Evolutionary conservation across 805 yeast species (phyloP), one percentile per base, ranked within the genome.

Genomic region (Yamadazyma kitorensis): DNA sequence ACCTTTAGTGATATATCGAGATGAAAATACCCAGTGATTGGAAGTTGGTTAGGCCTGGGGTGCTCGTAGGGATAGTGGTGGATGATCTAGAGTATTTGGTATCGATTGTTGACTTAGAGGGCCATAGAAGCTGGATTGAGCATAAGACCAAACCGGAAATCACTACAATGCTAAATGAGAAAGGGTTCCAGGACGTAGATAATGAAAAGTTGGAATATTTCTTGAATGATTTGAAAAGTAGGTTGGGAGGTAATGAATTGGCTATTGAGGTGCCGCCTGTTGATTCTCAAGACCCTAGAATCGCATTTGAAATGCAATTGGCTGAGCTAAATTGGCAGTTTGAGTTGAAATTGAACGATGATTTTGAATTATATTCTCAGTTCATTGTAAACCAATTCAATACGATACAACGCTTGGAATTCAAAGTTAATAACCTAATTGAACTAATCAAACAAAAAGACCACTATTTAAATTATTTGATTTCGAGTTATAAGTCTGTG

Each of bases 401-500:
- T 10, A 26, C 6, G 10, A 11, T 35, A 4, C 20, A 35, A 14
- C 21, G 26, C 16, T 17, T 35, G 15, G 22, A 21, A 5, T 30
- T n/a, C 24, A 47, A 55, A 34, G 34, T 52, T 6, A 29, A 37
- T 4, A 37, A 42, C 13, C 40, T 65, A 29, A 47, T 55, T 23
- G 38, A 37, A 5, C 27, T 49, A 10, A 33, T 63, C 4, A 39
- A 41, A 2, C 41, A 38, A 5, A 61, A 60, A 34, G 71, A 64
- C 35, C 47, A 51, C 17, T 65, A 59, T 39, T 52, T 46, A 29
- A 44, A 43, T 37, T 66, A 57, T 26, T 45, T 64, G 24, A 43
- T 51, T 17, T 65, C 59, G 28, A 66, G 64, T 41, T 61, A 59
- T 40, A 56, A 49, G 34, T 49, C 55, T 3, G 45, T 57, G 24